Conservation (phyloP, 1,284 basidiomycete species). For the Austroboletus novae-zelandiae region DNA sequence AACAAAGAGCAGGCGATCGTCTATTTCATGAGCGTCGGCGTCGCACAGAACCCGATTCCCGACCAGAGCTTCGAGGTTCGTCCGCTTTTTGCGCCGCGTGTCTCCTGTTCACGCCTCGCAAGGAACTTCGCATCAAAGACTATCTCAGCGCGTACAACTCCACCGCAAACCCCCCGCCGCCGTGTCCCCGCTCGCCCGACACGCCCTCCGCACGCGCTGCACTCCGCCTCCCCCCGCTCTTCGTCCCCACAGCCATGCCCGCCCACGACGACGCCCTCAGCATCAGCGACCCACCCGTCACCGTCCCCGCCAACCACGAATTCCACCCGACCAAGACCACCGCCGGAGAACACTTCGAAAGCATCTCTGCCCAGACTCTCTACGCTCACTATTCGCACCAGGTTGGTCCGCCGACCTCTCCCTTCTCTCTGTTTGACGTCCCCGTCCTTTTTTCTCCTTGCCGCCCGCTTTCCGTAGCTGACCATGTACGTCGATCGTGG, state of each 20-base stretch:
- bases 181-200: slow-evolving; percentile 36
- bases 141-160: slow-evolving; percentile 37
- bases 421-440: background rate
- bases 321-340: slow-evolving; percentile 23
- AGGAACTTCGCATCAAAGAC: slow-evolving; percentile 40
- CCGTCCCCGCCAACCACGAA: slow-evolving; percentile 23
- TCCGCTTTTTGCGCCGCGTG: background rate
- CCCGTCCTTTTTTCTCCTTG: background rate
- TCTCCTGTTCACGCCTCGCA: background rate
- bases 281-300: slow-evolving; percentile 2
- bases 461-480: slow-evolving; percentile 1
- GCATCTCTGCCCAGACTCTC: slow-evolving; percentile 33
- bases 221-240: slow-evolving; percentile 37
- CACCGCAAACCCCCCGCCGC: slow-evolving; percentile 33
- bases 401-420: slow-evolving; percentile 25
- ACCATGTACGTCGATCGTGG: slow-evolving; percentile 11
- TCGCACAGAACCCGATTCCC: slow-evolving; percentile 6
- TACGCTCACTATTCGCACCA: slow-evolving; percentile 37
- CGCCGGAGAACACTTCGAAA: slow-evolving; percentile 24
- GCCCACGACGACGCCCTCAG: slow-evolving; percentile 4
- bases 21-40: slow-evolving; percentile 31
- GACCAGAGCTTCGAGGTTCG: slow-evolving; percentile 33
- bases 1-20: no score
- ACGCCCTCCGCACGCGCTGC: slow-evolving; percentile 32
- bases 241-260: slow-evolving; percentile 32